Evolutionary conservation across 352 stramenopile species (phyloP).

Genomic region (Pythium vanterpoolii): DNA sequence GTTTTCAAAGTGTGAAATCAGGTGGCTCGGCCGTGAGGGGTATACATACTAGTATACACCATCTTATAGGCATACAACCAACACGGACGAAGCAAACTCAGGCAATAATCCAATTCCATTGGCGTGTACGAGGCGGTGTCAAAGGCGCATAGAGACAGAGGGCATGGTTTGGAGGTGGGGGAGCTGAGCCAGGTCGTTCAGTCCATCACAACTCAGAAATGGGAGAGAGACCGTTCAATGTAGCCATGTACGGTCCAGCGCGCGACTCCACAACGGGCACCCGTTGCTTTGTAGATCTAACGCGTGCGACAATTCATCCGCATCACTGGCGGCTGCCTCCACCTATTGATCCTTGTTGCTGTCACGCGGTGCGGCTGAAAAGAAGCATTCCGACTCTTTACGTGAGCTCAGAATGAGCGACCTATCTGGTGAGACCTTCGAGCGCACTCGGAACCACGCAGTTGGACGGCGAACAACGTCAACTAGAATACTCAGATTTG

Average conservation of each 20-base stretch:
- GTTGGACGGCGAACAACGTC: not conserved
- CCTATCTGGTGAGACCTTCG: not conserved
- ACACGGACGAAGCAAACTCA: too few relatives aligned
- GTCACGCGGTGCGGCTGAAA: not conserved
- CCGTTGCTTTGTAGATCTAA: not conserved
- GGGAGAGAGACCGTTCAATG: not conserved
- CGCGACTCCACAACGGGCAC: not conserved
- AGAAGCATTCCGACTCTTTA: not conserved
- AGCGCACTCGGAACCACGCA: not conserved
- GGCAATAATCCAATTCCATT: too few relatives aligned
- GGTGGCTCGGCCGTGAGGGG: too few relatives aligned
- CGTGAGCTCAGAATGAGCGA: slow-evolving; percentile 13
- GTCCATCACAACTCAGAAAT: not conserved
- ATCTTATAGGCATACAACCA: too few relatives aligned
- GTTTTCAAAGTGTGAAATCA: too few relatives aligned
- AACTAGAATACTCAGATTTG: not conserved
- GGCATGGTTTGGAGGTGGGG: too few relatives aligned
- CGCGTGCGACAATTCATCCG: not conserved
- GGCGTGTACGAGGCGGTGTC: too few relatives aligned
- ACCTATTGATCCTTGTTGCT: not conserved
- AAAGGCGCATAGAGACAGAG: too few relatives aligned
- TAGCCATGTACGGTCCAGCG: not conserved
- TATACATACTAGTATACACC: too few relatives aligned
- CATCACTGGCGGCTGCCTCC: not conserved
- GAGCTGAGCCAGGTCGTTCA: not conserved